Base-by-base conservation (phyloP, 2,329 filamentous ascomycete species). In the Botryosphaeria agaves region DNA sequence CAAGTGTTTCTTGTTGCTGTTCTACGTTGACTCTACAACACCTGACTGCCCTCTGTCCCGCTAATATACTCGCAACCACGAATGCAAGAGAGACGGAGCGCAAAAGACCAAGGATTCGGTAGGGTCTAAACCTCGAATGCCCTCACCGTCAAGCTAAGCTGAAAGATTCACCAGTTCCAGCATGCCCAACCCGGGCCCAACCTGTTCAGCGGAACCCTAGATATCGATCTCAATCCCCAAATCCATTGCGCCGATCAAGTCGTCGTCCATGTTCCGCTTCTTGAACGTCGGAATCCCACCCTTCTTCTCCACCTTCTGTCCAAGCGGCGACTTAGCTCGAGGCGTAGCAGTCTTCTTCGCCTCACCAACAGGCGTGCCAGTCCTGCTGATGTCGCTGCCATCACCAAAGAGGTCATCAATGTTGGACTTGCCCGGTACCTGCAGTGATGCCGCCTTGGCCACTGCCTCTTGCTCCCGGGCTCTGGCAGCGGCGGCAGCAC, bases 151-250 rank as follows among this genome's bases (percentile, higher is more conserved):
- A n/a, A n/a, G n/a, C n/a, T n/a, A n/a, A n/a, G n/a, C n/a, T n/a
- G n/a, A n/a, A n/a, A n/a, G n/a, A n/a, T n/a, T n/a, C n/a, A n/a
- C n/a, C n/a, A n/a, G n/a, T n/a, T n/a, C n/a, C n/a, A n/a, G n/a
- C n/a, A 23, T 4, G 4, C 21, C 21, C 9, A 23, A 9, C 21
- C 9, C 21, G 12, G 12, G 9, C 21, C 21, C 21, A 23, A 23
- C 4, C 7, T 21, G 9, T 7, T 9, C 29, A 30, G 11, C 14
- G 8, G 9, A 14, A 28, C 9, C 31, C 56, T 46, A 82, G 42
- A 92, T 82, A 41, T 92, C 84, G 43, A 93, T 75, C 42, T 95
- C 87, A 49, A 95, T 83, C 17, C 83, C 87, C 43, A 95, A 58
- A 50, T 95, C 89, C 60, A 95, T 61, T 16, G 74, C 69, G 1